Evolutionary conservation across 495 filamentous ascomycete species (phyloP).

Genomic region (Lichenothelia convexa): DNA sequence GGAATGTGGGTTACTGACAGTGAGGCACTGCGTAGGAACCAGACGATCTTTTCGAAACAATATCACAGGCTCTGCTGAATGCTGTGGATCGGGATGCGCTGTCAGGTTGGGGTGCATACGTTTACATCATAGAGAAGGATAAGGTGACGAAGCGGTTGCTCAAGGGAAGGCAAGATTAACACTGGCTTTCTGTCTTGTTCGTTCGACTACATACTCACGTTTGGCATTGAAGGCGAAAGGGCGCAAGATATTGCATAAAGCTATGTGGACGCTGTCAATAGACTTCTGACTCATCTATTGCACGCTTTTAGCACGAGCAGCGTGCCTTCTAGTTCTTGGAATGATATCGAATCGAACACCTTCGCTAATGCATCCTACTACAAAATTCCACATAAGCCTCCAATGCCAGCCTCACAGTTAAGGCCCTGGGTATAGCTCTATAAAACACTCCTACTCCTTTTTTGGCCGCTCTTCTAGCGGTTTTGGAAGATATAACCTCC

Average conservation of each 20-base stretch:
- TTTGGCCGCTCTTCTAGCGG: background rate
- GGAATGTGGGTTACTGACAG: slow-evolving; percentile 12
- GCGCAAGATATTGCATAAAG: background rate
- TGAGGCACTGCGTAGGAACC: slow-evolving; percentile 37
- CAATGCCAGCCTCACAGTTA: background rate
- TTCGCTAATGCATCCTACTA: background rate
- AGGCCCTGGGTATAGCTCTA: background rate
- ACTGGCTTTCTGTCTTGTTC: background rate
- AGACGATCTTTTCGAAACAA: slow-evolving; percentile 94
- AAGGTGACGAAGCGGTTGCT: slow-evolving; percentile 96
- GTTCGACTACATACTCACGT: too few relatives aligned
- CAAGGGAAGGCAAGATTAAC: slow-evolving; percentile 65
- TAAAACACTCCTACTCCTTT: background rate
- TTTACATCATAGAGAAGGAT: slow-evolving; percentile 98
- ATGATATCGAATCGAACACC: background rate
- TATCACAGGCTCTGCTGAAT: slow-evolving; percentile 91
- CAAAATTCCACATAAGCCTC: too few relatives aligned
- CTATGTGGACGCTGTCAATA: background rate
- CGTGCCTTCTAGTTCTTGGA: background rate
- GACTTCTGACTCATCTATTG: background rate
- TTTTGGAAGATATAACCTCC: slow-evolving; percentile 29
- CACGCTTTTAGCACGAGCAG: background rate
- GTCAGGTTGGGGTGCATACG: slow-evolving; percentile 94
- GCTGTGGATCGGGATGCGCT: slow-evolving; percentile 91
- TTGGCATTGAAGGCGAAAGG: too few relatives aligned